Percentiles rank a stretch among this genome's conserved stretches.
phyloP scores from a whole-genome alignment of 2,329 filamentous ascomycete species.

The Penicillium concentricum region DNA sequence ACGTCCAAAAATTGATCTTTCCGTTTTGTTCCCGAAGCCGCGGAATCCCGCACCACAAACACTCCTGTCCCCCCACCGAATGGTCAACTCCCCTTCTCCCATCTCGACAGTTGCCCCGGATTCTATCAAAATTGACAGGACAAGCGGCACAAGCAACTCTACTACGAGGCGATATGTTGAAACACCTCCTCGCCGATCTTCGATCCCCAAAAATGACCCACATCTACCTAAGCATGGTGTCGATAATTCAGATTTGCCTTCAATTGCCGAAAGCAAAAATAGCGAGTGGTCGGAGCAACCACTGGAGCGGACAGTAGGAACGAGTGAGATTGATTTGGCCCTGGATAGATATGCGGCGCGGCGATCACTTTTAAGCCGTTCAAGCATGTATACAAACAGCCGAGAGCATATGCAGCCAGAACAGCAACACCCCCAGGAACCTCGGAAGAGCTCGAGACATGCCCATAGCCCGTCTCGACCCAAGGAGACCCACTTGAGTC shows the following conservation, averaged over 20 bases:
- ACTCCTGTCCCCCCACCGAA: conserved; percentile 43
- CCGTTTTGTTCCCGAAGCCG: conserved; percentile 44
- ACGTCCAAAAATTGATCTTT: conserved; percentile 43
- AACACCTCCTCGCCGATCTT: conserved; percentile 16
- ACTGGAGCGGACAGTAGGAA: conserved; percentile 31
- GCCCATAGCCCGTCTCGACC: conserved; percentile 25
- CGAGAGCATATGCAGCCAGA: conserved; percentile 23
- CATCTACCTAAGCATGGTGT: conserved; percentile 9
- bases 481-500: conserved; percentile 28
- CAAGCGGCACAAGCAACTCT: conserved; percentile 17
- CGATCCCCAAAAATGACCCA: conserved; percentile 9
- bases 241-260: conserved; percentile 19
- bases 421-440: conserved; percentile 19
- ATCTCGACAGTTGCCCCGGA: conserved; percentile 37
- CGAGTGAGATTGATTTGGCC: conserved; percentile 36
- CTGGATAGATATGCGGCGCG: conserved; percentile 30
- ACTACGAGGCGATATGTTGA: conserved; percentile 32
- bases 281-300: conserved; percentile 26
- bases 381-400: conserved; percentile 25
- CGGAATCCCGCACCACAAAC: conserved; percentile 28
- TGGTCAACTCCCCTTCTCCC: conserved; percentile 42
- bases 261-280: conserved; percentile 21
- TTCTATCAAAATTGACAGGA: conserved; percentile 25
- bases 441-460: conserved; percentile 17
- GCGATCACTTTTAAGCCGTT: conserved; percentile 25